Evolutionary conservation across 1,284 basidiomycete genomes (phyloP), one percentile per base, ranked within the genome.

Genomic region (Rhodotorula sp.): DNA sequence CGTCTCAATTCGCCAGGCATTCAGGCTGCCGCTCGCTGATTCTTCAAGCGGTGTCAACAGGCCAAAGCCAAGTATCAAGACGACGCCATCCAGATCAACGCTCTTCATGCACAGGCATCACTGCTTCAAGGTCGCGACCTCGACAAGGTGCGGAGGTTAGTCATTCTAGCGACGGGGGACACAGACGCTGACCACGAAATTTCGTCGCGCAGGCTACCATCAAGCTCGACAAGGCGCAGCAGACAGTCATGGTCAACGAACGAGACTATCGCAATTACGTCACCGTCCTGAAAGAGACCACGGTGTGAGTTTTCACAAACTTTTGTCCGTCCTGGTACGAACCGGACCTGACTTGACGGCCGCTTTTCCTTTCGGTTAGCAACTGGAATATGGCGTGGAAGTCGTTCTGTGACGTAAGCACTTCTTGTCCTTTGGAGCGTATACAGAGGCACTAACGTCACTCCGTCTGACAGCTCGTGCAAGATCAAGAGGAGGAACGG

Each of bases 381-480:
- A 90, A 91, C 79, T 99, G 95, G 95, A 94, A 97, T 79, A 84
- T 86, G 67, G 90, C 93, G 73, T 99, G 95, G 95, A 96, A 93
- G 81, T 82, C 83, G 10, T 96, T 94, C 81, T 94, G 92, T 79
- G 94, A 97, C 74, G 62, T 62, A 53, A 20, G 62, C 7, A 7
- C 4, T 3, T 17, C 12, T 10, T 24, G 12, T 5, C 3, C 24
- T 7, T 3, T 82, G 83, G 66, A 77, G 81, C 77, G 44, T n/a
- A 55, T 0, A 37, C n/a, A 10, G 17, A 42, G 29, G 8, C 37
- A 24, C 42, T 63, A 60, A 66, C 59, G 67, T 6, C 6, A 3
- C 30, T 33, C 26, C 17, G 30, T n/a, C 64, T 67, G 77, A 46
- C 76, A 85, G 83, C 87, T 87, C 67, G 94, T 91, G 75, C 96